Conservation (phyloP, 106 monocot species). For the Acanthochlamys bracteata region DNA sequence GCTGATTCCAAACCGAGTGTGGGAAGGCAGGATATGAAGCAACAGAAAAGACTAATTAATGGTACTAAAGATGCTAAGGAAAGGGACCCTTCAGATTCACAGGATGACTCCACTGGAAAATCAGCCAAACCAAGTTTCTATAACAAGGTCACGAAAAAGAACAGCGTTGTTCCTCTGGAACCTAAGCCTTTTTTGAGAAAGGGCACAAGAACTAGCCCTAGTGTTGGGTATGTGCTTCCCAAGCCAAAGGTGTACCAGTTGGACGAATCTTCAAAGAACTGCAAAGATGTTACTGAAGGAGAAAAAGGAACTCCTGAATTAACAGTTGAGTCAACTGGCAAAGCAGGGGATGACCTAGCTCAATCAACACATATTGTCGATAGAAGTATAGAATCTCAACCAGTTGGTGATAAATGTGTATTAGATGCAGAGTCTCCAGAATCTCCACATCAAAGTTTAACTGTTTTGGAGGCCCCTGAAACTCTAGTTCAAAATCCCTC, state of each 20-base stretch:
- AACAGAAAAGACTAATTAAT: conserved; percentile 25
- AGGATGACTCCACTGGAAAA: conserved; percentile 27
- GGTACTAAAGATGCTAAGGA: conserved; percentile 29
- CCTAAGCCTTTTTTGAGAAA: conserved; percentile 65
- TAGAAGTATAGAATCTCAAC: conserved; percentile 12
- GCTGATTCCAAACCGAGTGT: conserved; percentile 11
- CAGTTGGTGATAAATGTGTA: not conserved
- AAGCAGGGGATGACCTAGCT: conserved; percentile 22
- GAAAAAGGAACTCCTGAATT: conserved; percentile 19
- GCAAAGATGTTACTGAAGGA: conserved; percentile 30
- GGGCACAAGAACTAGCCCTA: conserved; percentile 31
- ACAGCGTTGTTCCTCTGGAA: conserved; percentile 86
- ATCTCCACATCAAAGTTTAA: too few species aligned
- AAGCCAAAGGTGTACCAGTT: conserved; percentile 31
- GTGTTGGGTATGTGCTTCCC: conserved; percentile 9
- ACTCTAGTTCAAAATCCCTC: not conserved
- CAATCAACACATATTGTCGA: conserved; percentile 24
- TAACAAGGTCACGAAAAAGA: conserved; percentile 74
- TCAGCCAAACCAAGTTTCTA: conserved; percentile 53
- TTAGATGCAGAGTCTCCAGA: not conserved
- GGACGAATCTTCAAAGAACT: conserved; percentile 33
- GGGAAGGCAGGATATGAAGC: conserved; percentile 41
- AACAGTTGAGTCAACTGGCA: conserved; percentile 15
- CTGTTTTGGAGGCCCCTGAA: not conserved
- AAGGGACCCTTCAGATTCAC: conserved; percentile 20